These are phyloP conservation scores for Ophiostoma populinum DNA, from an alignment of 2,329 filamentous ascomycete genomes.

Conservation along the genomic window DNA sequence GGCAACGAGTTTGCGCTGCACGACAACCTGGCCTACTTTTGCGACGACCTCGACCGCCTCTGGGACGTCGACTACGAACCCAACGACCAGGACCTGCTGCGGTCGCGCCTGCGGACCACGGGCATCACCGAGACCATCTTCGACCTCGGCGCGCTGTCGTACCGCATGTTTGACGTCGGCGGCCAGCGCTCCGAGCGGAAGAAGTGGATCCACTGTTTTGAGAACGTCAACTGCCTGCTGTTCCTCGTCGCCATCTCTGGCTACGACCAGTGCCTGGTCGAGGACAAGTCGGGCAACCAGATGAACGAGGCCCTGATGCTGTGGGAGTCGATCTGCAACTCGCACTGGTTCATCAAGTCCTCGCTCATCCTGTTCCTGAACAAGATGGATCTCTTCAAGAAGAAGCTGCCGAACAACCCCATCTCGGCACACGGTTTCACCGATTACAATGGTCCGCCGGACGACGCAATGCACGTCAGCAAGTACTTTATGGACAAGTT, in stretches of 20 bases:
- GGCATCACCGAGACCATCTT: constrained; percentile 95
- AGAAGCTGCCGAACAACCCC: constrained; percentile 53
- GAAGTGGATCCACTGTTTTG: constrained; percentile 99
- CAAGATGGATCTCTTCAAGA: constrained; percentile 74
- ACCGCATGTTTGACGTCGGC: constrained; percentile 95
- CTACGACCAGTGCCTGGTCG: constrained; percentile 89
- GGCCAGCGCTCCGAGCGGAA: constrained; percentile 91
- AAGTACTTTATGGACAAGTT: constrained; percentile 76
- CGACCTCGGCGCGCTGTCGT: constrained; percentile 85
- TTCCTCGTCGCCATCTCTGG: constrained; percentile 93
- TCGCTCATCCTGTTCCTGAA: constrained; percentile 73
- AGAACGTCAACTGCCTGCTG: constrained; percentile 79
- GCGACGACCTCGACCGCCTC: constrained; percentile 57
- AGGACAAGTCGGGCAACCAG: constrained; percentile 92
- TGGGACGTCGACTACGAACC: constrained; percentile 69
- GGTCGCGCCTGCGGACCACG: constrained; percentile 77
- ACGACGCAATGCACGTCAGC: constrained; percentile 56
- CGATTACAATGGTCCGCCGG: constrained; percentile 55
- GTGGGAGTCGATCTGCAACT: constrained; percentile 73
- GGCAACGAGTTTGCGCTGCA: constrained; percentile 95
- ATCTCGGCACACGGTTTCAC: constrained; percentile 61
- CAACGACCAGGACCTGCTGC: constrained; percentile 84
- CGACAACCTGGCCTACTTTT: constrained; percentile 90
- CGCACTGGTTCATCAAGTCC: constrained; percentile 70
- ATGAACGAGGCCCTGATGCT: constrained; percentile 82